Evolutionary conservation across 23 red algal species (phyloP).

Genomic region (Gracilariopsis chorda): DNA sequence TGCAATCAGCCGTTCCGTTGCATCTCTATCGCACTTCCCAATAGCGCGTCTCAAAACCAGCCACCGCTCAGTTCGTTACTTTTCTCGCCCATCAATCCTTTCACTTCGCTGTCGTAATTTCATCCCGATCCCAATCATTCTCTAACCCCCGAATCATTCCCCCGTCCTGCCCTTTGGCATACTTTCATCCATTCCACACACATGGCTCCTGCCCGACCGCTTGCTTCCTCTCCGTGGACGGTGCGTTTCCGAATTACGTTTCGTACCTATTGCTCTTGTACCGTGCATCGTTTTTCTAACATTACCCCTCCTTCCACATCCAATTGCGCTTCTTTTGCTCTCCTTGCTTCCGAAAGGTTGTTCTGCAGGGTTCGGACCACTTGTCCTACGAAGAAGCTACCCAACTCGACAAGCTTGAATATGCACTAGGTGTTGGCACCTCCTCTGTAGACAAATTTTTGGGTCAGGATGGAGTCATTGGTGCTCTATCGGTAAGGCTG

Average conservation of each 20-base stretch:
- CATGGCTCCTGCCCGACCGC: conserved; percentile 10
- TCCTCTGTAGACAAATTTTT: conserved; percentile 31
- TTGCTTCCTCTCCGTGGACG: conserved; percentile 40
- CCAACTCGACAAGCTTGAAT: conserved; percentile 64
- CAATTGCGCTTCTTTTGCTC: background rate
- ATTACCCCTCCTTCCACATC: background rate
- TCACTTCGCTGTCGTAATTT: background rate
- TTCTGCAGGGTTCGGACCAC: conserved; percentile 67
- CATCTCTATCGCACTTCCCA: background rate
- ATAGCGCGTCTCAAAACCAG: too few species aligned
- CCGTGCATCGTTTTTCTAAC: too few species aligned
- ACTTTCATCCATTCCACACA: too few species aligned
- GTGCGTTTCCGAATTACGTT: background rate
- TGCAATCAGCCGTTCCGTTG: background rate
- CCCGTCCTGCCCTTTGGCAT: too few species aligned
- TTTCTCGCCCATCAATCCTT: too few species aligned
- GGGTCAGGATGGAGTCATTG: background rate
- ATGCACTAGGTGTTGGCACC: conserved; percentile 20
- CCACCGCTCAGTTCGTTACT: background rate
- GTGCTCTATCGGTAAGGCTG: conserved; percentile 38
- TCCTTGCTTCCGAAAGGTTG: conserved; percentile 32
- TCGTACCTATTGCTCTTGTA: background rate
- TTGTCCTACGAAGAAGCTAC: conserved; percentile 67
- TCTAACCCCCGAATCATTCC: too few species aligned
- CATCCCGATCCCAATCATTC: background rate